These are phyloP conservation scores for Podaxis pistillaris DNA, from an alignment of 768 basidiomycete species.

Conservation along the genomic window DNA sequence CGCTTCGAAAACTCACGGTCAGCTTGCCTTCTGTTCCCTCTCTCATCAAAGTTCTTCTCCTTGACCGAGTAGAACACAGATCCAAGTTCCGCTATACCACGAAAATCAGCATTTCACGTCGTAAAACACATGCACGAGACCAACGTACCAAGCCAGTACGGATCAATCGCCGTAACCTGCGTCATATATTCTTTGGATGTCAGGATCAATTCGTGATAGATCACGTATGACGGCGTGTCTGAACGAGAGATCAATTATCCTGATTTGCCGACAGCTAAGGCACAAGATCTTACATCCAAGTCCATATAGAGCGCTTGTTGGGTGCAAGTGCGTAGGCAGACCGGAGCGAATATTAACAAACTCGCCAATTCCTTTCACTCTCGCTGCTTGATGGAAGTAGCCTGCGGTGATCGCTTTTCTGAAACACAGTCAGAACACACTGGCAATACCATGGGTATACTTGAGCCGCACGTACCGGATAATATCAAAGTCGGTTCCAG, in stretches of 20 bases:
- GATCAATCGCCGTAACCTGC: conserved; percentile 96
- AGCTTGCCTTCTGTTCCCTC: conserved; percentile 70
- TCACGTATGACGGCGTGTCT: conserved; percentile 95
- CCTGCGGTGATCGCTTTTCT: conserved; percentile 97
- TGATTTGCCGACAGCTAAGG: not conserved
- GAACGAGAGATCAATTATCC: conserved; percentile 13
- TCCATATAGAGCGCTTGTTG: conserved; percentile 94
- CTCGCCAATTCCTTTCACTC: conserved; percentile 98
- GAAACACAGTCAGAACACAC: conserved; percentile 2
- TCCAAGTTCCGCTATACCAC: conserved; percentile 76
- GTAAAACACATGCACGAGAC: not conserved
- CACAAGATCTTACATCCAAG: conserved; percentile 72
- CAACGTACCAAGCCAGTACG: conserved; percentile 89
- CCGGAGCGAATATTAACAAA: conserved; percentile 97
- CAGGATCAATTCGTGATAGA: conserved; percentile 95
- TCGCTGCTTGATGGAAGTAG: conserved; percentile 98
- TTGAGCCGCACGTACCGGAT: conserved; percentile 46
- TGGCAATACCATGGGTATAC: not conserved
- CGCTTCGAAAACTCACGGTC: conserved; percentile 90
- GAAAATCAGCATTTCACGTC: conserved; percentile 3
- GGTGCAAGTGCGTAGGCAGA: conserved; percentile 92
- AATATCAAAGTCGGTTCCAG: conserved; percentile 93
- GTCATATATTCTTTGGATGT: conserved; percentile 99
- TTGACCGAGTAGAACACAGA: conserved; percentile 97
- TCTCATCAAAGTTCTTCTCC: conserved; percentile 96